Base-by-base conservation (phyloP, 2,329 filamentous ascomycete genomes). In the Claviceps cyperi region DNA sequence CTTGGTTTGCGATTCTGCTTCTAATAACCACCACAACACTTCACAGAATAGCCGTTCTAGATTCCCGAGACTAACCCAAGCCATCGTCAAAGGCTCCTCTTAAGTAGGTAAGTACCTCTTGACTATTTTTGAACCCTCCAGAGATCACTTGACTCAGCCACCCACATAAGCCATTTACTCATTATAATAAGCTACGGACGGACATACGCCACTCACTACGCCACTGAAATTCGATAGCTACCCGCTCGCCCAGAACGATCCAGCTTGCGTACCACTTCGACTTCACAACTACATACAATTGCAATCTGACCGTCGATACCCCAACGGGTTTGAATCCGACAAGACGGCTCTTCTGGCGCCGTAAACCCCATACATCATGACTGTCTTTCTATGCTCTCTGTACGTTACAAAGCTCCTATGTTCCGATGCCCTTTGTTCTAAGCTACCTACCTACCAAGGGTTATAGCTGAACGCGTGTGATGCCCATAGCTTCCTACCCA, bases 401-500 rank as follows among this genome's bases (percentile, higher is more conserved):
- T 68, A 63, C 52, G 66, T 62, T 22, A 13, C 19, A 13, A 45
- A 43, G 19, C 15, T 11, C 17, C 9, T 32, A 4, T 32, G 28
- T 11, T 4, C 28, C 28, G 8, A 32, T 32, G 28, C 28, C 28
- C 9, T 32, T 32, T 21, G 9, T 24, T 17, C 6, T 19, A 14
- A 11, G 35, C 21, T 9, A 15, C 9, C n/a, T 9, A 15, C 9
- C n/a, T 7, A 6, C 8, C 14, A 17, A 41, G 22, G 28, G 8
- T 32, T 32, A 22, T 40, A 5, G 17, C 43, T 48, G 43, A 45
- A 43, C 43, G 6, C 24, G 14, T 22, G 32, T n/a, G n/a, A 35
- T 38, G 3, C 3, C 7, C 19, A 4, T 36, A 95, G 90, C 51
- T 95, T 95, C 64, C 78, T 96, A 37, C 91, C 91, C 36, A 90